A percentile compares a stretch with the other conserved stretches of the same genome.
Conservation (phyloP, 805 yeast genomes). For the Lipomyces yamanashiensis region DNA sequence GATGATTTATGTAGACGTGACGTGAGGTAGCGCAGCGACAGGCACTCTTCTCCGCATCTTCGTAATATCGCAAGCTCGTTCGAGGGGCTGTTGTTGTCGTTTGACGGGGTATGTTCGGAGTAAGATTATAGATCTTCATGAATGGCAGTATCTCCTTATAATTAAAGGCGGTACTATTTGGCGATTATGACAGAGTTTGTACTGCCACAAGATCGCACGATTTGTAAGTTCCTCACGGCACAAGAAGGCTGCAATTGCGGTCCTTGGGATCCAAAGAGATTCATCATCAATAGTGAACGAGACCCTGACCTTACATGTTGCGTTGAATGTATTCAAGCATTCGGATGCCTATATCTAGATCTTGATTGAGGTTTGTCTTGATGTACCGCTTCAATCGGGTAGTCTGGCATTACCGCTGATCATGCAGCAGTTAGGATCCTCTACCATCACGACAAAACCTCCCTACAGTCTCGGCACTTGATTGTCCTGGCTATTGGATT, state of each 20-base stretch:
- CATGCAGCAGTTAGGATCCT: constrained; percentile 59
- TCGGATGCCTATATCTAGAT: constrained; percentile 15
- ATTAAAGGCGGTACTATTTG: constrained; percentile 64
- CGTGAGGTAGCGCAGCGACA: too few relatives aligned
- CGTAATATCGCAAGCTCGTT: too few relatives aligned
- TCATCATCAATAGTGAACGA: constrained; percentile 56
- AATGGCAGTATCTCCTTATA: constrained; percentile 67
- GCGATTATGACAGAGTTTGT: constrained; percentile 54
- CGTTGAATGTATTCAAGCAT: constrained; percentile 41
- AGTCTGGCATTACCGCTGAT: constrained; percentile 52
- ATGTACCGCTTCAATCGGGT: constrained; percentile 22
- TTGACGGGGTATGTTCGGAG: too few relatives aligned
- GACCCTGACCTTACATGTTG: constrained; percentile 48
- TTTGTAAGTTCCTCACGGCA: constrained; percentile 58
- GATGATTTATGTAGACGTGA: too few relatives aligned
- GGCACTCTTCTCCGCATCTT: too few relatives aligned
- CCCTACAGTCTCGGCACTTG: too few relatives aligned
- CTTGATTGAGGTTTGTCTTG: constrained; percentile 17
- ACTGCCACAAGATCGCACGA: constrained; percentile 61
- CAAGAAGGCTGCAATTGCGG: constrained; percentile 60
- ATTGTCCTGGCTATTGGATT: too few relatives aligned
- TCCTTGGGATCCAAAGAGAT: constrained; percentile 62
- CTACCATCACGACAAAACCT: constrained; percentile 72
- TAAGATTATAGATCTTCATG: too few relatives aligned
- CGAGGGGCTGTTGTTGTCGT: too few relatives aligned